Base-by-base conservation (phyloP, 2,329 filamentous ascomycete genomes). In the Fusarium odoratissimum region DNA sequence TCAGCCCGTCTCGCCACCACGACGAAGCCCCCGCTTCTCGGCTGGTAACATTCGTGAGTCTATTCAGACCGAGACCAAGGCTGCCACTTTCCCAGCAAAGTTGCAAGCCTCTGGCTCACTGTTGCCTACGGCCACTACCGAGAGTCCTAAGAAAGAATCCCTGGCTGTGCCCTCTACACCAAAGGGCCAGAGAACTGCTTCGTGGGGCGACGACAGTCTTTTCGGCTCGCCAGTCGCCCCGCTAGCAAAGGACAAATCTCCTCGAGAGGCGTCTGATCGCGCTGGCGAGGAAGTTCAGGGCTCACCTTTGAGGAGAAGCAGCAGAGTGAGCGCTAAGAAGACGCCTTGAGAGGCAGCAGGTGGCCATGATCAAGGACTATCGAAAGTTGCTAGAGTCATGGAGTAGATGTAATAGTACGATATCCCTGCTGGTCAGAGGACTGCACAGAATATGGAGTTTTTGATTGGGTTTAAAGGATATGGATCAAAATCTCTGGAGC, bases 371-470 rank as follows among this genome's bases (percentile, higher is more conserved):
- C 40, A 31, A 37, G 51, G 30, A 30, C 45, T 25, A 48, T 60
- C 14, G 48, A 70, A 44, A 44, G 30, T 44, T 57, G 21, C n/a
- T 55, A 25, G 45, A 35, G 31, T 46, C 13, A 42, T 17, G 28
- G 30, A 33, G 23, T 30, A 58, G 30, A 30, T 38, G 23, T 28
- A 23, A 37, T 45, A 14, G 54, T 45, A 59, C 28, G 42, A 8
- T 28, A 38, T 66, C 57, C 59, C 70, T 73, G 70, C 70, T 30
- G 70, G 70, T 30, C 56, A 38, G 54, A 60, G 45, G 35, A 40
- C 23, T 49, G 23, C 31, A 21, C 38, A 12, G 31, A 33, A 31
- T 68, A 71, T 71, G 40, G 45, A 54, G 56, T 57, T 65, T 41
- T 35, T 60, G 33, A 46, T 57, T 40, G 57, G n/a, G 23, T 35